Base-by-base conservation (phyloP, 176 grass and related monocot species). In the Musa schizocarpa region DNA sequence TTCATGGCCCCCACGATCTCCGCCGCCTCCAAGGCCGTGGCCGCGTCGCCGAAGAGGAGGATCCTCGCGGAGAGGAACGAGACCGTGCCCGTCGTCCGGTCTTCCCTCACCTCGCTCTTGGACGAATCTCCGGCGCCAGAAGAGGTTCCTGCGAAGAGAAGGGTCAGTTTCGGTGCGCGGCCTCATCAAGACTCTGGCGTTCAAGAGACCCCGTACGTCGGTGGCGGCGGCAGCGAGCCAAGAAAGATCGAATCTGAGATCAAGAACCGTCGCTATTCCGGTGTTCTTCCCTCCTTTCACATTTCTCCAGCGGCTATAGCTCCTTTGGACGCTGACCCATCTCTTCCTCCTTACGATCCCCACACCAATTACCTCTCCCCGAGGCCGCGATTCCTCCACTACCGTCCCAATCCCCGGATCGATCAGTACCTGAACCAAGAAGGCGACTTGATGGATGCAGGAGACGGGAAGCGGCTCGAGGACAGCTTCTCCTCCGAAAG, bases 1-100 rank as follows among this genome's bases (percentile, higher is more conserved):
- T 98, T 98, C 90, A 98, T 98, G 95, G 80, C 95, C 43, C 88
- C 95, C 17, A 98, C 95, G 4, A 85, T 98, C 83, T 98, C 95
- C 11, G 88, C 95, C 53, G 13, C 95, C 1, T 93, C 86, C 78
- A 98, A 98, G 85, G 86, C 83, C 68, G 80, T 86, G 2, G 43
- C 86, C 17, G 65, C 83, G 3, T 86, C 79, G 69, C 89, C 89
- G 4, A 82, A 81, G 63, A 89, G 85, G 73, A 87, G 50, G 81
- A 65, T 92, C 10, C 89, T 96, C 11, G 85, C 78, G 1, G 93
- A 96, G 81, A 83, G 83, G 23, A 96, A 92, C 64, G 80, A 89
- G 49, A 58, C 53, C 0, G 26, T n/a, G 72, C 64, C 26, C 58
- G 54, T 63, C 0, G 59, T 54, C 70, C 65, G 79, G 25, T n/a